Evolutionary conservation across 331 rosid species (phyloP).

Genomic region (Pyracantha coccinea): DNA sequence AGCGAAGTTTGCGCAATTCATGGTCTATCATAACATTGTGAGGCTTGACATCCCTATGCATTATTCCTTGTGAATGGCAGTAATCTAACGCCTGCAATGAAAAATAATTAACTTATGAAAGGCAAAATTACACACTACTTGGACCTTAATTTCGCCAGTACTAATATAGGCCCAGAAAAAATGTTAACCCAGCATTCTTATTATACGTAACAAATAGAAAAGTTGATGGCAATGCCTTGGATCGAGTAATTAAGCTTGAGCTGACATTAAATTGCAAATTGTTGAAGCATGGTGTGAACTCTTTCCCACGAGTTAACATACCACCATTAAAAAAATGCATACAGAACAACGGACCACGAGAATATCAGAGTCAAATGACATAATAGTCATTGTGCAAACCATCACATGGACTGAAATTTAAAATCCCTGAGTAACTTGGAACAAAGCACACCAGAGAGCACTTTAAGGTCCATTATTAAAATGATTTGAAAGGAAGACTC

Average conservation of each 20-base stretch:
- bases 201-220: not conserved
- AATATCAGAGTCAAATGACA: too few species aligned
- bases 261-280: not conserved
- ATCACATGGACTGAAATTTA: not conserved
- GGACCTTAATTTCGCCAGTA: not conserved
- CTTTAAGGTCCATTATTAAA: not conserved
- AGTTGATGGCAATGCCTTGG: not conserved
- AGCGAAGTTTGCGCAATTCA: conserved; percentile 89
- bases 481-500: too few species aligned
- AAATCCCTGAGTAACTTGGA: not conserved
- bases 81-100: conserved; percentile 77
- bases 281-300: not conserved
- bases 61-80: conserved; percentile 92
- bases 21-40: conserved; percentile 98
- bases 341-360: not conserved
- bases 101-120: conserved; percentile 5
- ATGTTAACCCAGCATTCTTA: not conserved
- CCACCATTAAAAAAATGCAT: not conserved
- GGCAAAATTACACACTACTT: conserved; percentile 3
- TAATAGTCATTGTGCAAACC: not conserved
- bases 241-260: not conserved
- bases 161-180: not conserved
- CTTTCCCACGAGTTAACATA: not conserved
- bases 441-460: not conserved
- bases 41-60: conserved; percentile 97